Base-by-base conservation (phyloP, 495 filamentous ascomycete genomes). In the Halenospora varia region DNA sequence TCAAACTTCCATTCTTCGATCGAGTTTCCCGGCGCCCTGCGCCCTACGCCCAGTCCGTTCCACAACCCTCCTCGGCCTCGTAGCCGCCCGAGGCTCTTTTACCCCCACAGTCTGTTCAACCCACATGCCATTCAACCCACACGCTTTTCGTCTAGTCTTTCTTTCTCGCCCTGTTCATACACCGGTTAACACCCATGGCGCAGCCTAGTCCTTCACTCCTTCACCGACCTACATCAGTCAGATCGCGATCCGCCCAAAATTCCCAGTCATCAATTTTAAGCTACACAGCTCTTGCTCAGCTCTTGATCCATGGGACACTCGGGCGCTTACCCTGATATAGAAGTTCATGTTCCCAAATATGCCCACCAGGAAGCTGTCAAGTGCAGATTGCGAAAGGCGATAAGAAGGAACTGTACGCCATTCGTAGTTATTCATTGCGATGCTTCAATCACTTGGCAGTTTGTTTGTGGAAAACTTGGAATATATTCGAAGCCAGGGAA, bases 291-390 rank as follows among this genome's bases (percentile, higher is more conserved):
- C n/a, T 20, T 22, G n/a, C 3, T 53, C 17, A 53, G 51, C 26
- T 42, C 2, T 40, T 53, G 26, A 41, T 41, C 51, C 26, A 41
- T 53, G 1, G 15, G 2, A 53, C 51, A 52, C 2, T 19, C n/a
- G 51, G 25, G 35, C 40, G n/a, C 39, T 48, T 58, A 53, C 55
- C 55, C 25, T 45, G 39, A 45, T 58, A 44, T 41, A 53, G 39
- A 58, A 42, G 47, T 58, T 41, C 41, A 45, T 18, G 19, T 42
- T 58, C 3, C 55, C 55, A 52, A 58, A 58, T 45, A 22, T 10
- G 2, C 25, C 47, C 15, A 24, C 26, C 25, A 58, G 47, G 47
- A 51, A 58, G 35, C 15, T 26, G 29, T 58, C 48, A 35, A 58
- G 23, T 1, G n/a, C 48, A 11, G 55, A 41, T 45, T 41, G 24